phyloP scores from a whole-genome alignment of 108 stramenopile species.

The Craspedostauros australis region DNA sequence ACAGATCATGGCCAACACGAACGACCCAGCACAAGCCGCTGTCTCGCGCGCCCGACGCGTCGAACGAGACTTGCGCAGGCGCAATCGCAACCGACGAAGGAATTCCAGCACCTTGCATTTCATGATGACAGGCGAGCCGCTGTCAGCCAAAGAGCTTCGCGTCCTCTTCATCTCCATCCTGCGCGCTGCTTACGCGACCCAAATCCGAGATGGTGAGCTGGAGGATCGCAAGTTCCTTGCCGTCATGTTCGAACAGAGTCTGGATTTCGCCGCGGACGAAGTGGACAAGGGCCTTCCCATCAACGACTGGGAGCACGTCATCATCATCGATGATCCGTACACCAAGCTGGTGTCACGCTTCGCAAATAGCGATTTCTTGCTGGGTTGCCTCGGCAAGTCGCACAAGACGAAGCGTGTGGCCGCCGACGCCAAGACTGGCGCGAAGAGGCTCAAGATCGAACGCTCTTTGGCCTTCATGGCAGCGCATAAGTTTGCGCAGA shows the following conservation, averaged over 20 bases:
- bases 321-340: conserved; percentile 3
- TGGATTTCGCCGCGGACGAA: conserved; percentile 40
- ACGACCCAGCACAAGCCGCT: too few relatives aligned
- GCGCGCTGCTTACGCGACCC: conserved; percentile 33
- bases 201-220: conserved; percentile 45
- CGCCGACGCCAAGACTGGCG: not conserved
- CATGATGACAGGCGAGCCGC: conserved; percentile 27
- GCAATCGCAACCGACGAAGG: conserved; percentile 1
- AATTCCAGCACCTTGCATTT: conserved; percentile 6
- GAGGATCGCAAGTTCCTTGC: conserved; percentile 33
- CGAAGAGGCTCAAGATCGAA: conserved; percentile 10
- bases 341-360: not conserved
- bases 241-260: conserved; percentile 37
- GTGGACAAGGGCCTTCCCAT: conserved; percentile 35
- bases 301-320: conserved; percentile 30
- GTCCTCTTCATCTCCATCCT: conserved; percentile 44
- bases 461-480: conserved; percentile 37
- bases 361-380: not conserved
- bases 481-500: conserved; percentile 31
- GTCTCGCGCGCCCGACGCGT: not conserved
- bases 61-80: conserved; percentile 3
- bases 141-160: conserved; percentile 26
- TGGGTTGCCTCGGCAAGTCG: not conserved
- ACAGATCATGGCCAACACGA: not conserved
- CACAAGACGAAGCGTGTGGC: not conserved